Evolutionary conservation across 148 eudicot species (phyloP).

Genomic region (Pharnaceum exiguum): DNA sequence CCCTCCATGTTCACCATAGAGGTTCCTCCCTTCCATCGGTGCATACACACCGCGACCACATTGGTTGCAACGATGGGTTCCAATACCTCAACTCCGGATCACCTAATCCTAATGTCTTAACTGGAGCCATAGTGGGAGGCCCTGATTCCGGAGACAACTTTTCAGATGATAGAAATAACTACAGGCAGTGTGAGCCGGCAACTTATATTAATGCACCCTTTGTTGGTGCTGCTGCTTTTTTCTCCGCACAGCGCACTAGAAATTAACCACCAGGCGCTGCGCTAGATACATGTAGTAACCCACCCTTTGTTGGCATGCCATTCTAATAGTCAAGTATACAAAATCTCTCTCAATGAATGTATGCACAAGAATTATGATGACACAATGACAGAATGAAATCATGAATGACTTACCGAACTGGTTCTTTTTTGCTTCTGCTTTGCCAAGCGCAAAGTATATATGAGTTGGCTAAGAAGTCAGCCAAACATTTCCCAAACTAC

Average conservation of each 20-base stretch:
- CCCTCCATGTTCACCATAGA: conserved; percentile 64
- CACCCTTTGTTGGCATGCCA: too few relatives aligned
- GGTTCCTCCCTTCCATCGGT: conserved; percentile 75
- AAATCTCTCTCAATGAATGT: too few relatives aligned
- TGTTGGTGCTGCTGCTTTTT: conserved; percentile 76
- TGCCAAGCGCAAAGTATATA: too few relatives aligned
- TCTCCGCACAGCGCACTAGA: conserved; percentile 33
- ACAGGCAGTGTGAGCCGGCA: conserved; percentile 77
- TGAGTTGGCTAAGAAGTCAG: too few relatives aligned
- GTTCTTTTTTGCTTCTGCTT: too few relatives aligned
- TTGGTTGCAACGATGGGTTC: conserved; percentile 61
- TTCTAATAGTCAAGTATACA: too few relatives aligned
- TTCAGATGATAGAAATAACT: conserved; percentile 63
- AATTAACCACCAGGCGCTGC: background rate
- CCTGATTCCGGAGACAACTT: conserved; percentile 57
- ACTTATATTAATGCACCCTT: conserved; percentile 86
- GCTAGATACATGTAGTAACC: background rate
- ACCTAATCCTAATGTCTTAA: conserved; percentile 65
- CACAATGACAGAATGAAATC: too few relatives aligned
- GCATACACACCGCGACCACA: conserved; percentile 40
- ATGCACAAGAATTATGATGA: too few relatives aligned
- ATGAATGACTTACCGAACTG: too few relatives aligned
- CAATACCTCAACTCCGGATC: conserved; percentile 54
- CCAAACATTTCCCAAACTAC: too few relatives aligned
- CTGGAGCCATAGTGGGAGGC: conserved; percentile 80